Evolutionary conservation across 345 rosid species (phyloP).

Genomic region (Eucalyptus sp.): DNA sequence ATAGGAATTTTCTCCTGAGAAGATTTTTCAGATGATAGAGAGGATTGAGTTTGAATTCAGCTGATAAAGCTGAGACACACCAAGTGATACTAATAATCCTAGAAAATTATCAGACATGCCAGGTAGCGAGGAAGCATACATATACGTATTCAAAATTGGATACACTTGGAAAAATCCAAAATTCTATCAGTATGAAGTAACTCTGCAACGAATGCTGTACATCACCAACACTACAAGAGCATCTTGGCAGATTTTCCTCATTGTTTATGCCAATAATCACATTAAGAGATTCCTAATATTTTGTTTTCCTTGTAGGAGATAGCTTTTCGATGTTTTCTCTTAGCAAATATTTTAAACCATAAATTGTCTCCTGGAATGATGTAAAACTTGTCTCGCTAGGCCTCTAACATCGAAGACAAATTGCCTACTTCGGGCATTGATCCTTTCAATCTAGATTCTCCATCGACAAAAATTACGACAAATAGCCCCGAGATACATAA

Average conservation of each 20-base stretch:
- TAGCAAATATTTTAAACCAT: neutral
- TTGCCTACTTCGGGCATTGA: neutral
- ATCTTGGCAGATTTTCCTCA: neutral
- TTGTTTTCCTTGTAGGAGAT: neutral
- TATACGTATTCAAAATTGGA: neutral
- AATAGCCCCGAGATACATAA: neutral
- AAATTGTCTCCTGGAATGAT: neutral
- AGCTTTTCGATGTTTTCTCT: neutral
- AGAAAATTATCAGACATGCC: neutral
- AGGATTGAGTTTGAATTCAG: neutral
- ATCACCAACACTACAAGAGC: neutral
- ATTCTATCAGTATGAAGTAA: neutral
- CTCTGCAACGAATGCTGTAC: neutral
- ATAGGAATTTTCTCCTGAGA: conserved; percentile 70
- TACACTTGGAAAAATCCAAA: neutral
- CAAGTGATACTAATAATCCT: neutral
- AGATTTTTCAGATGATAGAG: neutral
- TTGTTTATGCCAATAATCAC: neutral
- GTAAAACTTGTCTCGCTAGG: neutral
- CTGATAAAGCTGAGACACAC: neutral
- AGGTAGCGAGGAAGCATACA: neutral
- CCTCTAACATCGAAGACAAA: neutral
- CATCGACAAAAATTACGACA: neutral
- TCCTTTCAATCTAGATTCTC: neutral
- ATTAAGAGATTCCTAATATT: neutral